Base-by-base conservation (phyloP, 192 early-diverging fungal species). In the Chytriomyces sp. region DNA sequence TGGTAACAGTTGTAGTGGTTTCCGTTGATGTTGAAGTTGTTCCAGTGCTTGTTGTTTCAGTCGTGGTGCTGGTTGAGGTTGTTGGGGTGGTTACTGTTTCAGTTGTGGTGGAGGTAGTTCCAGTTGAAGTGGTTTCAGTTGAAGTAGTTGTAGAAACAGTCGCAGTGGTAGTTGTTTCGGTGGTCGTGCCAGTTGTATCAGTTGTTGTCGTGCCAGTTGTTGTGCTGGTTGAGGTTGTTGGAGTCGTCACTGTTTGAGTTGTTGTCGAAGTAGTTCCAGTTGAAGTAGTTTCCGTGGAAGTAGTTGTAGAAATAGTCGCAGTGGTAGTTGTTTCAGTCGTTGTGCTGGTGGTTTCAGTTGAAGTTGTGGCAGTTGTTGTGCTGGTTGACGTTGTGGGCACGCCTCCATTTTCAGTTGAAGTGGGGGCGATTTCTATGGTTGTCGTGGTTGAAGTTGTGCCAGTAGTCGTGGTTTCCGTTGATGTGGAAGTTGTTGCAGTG, bases 261-360 rank as follows among this genome's bases (percentile, higher is more conserved):
- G 50, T 53, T 53, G 50, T 53, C 8, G 50, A 18, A 53, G 50
- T 53, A 53, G 50, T 53, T 53, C 18, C 50, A 53, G 50, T 53
- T 53, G 18, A 18, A 8, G 50, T 53, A 18, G 50, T 53, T 8
- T 8, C 18, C 50, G 50, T 53, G 50, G 50, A 53, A 18, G 50
- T 53, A 18, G 8, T 53, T 18, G 50, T 53, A 53, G 50, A 10
- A 10, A 10, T 18, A 53, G 50, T 53, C 50, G 50, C 8, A 18
- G 50, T 53, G 18, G 9, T 53, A 18, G 50, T 53, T 53, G 50
- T 10, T 53, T 8, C 18, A 18, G 61, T 63, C 11, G 61, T n/a
- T 24, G 61, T 63, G 24, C 11, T 7, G 24, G 67, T 50, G 8
- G 67, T 69, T 48, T 35, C 49, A 10, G 67, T 69, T 20, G 67